phyloP scores from a whole-genome alignment of 2,329 filamentous ascomycete genomes.

The Cytospora paraplurivora region DNA sequence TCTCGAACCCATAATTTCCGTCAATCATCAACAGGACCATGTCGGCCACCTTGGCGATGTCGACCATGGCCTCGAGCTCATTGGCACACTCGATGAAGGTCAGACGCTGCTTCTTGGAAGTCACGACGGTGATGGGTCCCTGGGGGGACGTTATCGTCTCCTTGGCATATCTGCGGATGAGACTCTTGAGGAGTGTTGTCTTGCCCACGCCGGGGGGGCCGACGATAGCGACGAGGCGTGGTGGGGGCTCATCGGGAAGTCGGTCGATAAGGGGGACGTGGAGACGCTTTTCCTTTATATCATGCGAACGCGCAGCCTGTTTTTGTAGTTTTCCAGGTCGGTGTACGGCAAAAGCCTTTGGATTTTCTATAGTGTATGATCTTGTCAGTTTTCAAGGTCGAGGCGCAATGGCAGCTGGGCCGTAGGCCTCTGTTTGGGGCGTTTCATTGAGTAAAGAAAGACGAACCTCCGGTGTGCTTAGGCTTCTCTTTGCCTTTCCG shows the following conservation, averaged over 20 bases:
- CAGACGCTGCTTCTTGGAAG: slow-evolving; percentile 89
- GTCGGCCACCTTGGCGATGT: slow-evolving; percentile 94
- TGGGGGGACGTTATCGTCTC: slow-evolving; percentile 88
- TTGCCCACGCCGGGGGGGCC: slow-evolving; percentile 95
- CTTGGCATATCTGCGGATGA: slow-evolving; percentile 93
- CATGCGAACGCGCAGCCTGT: slow-evolving; percentile 71
- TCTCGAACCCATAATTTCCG: slow-evolving; percentile 97
- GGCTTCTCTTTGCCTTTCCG: slow-evolving; percentile 89
- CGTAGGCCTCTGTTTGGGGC: not conserved
- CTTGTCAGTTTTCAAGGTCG: slow-evolving; percentile 31
- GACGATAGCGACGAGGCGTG: slow-evolving; percentile 89
- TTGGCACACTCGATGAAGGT: slow-evolving; percentile 99
- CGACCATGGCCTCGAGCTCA: slow-evolving; percentile 93
- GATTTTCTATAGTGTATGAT: slow-evolving; percentile 67
- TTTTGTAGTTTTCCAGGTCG: slow-evolving; percentile 79
- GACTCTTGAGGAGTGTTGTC: slow-evolving; percentile 91
- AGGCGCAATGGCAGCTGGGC: not conserved
- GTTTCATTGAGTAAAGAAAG: not conserved
- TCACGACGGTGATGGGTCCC: slow-evolving; percentile 93
- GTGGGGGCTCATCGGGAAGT: slow-evolving; percentile 91
- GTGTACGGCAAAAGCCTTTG: slow-evolving; percentile 86
- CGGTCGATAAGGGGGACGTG: slow-evolving; percentile 97
- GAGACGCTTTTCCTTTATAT: slow-evolving; percentile 89
- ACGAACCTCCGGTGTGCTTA: slow-evolving; percentile 59
- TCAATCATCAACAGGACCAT: slow-evolving; percentile 98